Base-by-base conservation (phyloP, 257 asterid species). In the Eucommia ulmoides region DNA sequence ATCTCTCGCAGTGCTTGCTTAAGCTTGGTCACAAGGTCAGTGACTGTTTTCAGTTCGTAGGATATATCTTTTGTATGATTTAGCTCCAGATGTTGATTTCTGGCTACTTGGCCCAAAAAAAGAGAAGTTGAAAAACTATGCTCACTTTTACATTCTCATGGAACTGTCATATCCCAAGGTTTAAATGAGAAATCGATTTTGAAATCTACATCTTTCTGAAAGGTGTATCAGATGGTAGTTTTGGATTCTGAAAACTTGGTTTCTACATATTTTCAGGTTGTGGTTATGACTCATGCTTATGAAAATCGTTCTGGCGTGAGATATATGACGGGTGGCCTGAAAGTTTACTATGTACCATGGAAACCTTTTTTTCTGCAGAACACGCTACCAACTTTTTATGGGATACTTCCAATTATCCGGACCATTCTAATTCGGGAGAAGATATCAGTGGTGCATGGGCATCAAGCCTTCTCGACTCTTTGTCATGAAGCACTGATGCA, bases 401-500 rank as follows among this genome's bases (percentile, higher is more conserved):
- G 87, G 12, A 85, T 92, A 24, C 83, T 91, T 48, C 78, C 98
- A 9, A 83, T 91, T 23, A 64, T 87, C 24, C 74, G 98, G 68
- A 82, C 93, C 22, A 83, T 91, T 66, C 63, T 91, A 60, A 71
- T 89, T 50, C 69, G 96, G 50, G 98, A 89, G 55, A 81, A 73
- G 47, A 86, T 86, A 73, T 73, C 98, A 0, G 52, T 91, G 72
- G 88, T 91, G 55, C 98, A 86, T 44, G 98, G 96, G 20, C 96
- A 86, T 69, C 94, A 83, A 69, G 94, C 98, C 49, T 85, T 89
- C 72, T 91, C 98, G 46, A 91, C 98, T 61, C 69, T 91, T 20
- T 85, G 95, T 58, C 98, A 86, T 56, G 96, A 91, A 71, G 84
- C 96, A 60, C 65, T 91, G 45, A 86, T 91, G 93, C 95, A 91